Evolutionary conservation across 164 flowering plant species (phyloP), one percentile per base, ranked within the genome.

Genomic region (Warburgia ugandensis): DNA sequence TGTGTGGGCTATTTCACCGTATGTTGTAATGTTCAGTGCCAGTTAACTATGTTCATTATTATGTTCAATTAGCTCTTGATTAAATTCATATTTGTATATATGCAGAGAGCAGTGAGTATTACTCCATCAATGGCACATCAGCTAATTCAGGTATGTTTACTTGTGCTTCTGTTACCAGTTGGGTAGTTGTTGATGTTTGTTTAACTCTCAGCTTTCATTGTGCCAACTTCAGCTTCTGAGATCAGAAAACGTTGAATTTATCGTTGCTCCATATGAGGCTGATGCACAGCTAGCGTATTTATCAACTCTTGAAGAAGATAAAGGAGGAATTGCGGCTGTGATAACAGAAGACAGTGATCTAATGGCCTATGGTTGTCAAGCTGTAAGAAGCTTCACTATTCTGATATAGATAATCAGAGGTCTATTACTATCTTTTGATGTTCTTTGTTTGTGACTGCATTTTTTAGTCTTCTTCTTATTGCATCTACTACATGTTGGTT

Each of bases 181-280:
- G 1, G 33, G 8, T 45, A 50, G 10, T 14, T 23, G 16, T 37
- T 52, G 20, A 27, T 16, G 20, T 27, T 26, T 11, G 9, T 30
- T 8, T 29, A 11, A 11, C 21, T 28, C 55, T 51, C 19, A 38
- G 1, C 32, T 38, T 38, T 38, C 33, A 10, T 16, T 16, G 36
- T 51, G 20, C 6, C 9, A 20, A 22, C 7, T 31, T 54, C 77
- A 88, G 94, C 62, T 72, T 55, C 52, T 88, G 56, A 78, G 67
- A 56, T 66, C 68, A 17, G 84, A 81, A 61, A 69, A 73, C 22
- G 59, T 88, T 49, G 91, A 88, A 56, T 88, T 72, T 54, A 61
- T 85, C 17, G 94, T 88, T 45, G 94, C 97, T 35, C 97, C 97
- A 14, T 85, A 88, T 59, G 94, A 88, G 68, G 97, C 94, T 49